Base-by-base conservation (phyloP, 2,329 filamentous ascomycete genomes). In the Cryphonectria carpinicola region DNA sequence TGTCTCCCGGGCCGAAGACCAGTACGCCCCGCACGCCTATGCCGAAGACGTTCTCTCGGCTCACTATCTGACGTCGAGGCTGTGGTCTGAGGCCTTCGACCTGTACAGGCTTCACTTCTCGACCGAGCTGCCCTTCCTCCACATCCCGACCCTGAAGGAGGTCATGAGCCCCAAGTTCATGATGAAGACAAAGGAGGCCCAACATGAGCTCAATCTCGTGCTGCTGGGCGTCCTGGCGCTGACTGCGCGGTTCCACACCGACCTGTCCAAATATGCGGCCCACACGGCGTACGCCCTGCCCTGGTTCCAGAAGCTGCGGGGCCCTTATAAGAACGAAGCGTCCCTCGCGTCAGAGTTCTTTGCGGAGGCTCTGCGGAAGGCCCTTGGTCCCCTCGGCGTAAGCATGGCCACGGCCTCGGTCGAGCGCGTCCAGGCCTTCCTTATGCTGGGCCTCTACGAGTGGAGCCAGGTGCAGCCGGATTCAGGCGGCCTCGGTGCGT, bases 401-500 rank as follows among this genome's bases (percentile, higher is more conserved):
- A 82, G 81, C 64, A 84, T 88, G 75, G 84, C 83, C 17, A 79
- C 79, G 13, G 85, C 87, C 5, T 88, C 87, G 1, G 81, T 93
- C 4, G 88, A 92, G 71, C 85, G 88, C 22, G 88, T 89, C 0
- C 90, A 93, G 74, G 89, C 90, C 0, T 85, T 90, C 62, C 82
- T 93, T 13, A 93, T 93, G 90, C 83, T 94, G 10, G 89, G 87
- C 1, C 81, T 92, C 14, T 92, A 93, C 72, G 90, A 93, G 73
- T 93, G 91, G 90, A 89, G 88, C 14, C 89, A 90, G 77, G 85
- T 86, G 11, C 82, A 85, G 7, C 80, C 81, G 5, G 80, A 81
- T 65, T 76, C 78, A 1, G 83, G 82, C 73, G 90, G 90, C 1
- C 79, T 86, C 28, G 86, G 86, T 56, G 90, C 90, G 19, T 93